Base-by-base conservation (phyloP, 805 yeast genomes). In the Tanozyma kutaoensis region DNA sequence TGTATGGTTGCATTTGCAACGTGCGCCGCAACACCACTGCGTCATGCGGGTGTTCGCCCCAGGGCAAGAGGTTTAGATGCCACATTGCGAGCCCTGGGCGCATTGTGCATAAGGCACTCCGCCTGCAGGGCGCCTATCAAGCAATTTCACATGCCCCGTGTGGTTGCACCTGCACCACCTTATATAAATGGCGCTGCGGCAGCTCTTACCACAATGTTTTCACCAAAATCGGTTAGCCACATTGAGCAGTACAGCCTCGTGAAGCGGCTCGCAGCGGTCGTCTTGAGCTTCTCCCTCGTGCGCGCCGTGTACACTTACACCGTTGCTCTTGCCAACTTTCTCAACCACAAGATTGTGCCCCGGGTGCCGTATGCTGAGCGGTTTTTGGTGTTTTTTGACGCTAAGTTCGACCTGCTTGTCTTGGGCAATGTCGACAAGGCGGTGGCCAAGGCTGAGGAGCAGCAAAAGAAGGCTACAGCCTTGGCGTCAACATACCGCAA, bases 221-320 rank as follows among this genome's bases (percentile, higher is more conserved):
- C 46, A 17, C 56, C 62, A 24, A 43, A 50, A 35, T 38, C 61
- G 11, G 24, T 52, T 19, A 34, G 37, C 20, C 64, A 59, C 38
- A 29, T 59, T 25, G 35, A 38, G 22, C 39, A 51, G 3, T 59
- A 58, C 40, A 30, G 50, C 7, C 28, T 43, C n/a, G 50, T 58
- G 21, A 32, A 45, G 24, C 28, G 39, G 12, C 24, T 43, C 9
- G 32, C 34, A 18, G 33, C 36, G 15, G 51, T 31, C 28, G 33
- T 46, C 22, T 42, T 52, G 18, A 39, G 55, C 12, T 51, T 43
- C 37, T 30, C 29, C 14, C 26, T 52, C 15, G 19, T 54, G 20
- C 33, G 34, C 27, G 22, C 52, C 5, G 46, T 49, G 31, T 26
- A 40, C 12, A 46, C 49, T 24, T 26, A 45, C 24, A 31, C 39